phyloP scores from a whole-genome alignment of 2,329 filamentous ascomycete species.

The Exophiala xenobiotica region DNA sequence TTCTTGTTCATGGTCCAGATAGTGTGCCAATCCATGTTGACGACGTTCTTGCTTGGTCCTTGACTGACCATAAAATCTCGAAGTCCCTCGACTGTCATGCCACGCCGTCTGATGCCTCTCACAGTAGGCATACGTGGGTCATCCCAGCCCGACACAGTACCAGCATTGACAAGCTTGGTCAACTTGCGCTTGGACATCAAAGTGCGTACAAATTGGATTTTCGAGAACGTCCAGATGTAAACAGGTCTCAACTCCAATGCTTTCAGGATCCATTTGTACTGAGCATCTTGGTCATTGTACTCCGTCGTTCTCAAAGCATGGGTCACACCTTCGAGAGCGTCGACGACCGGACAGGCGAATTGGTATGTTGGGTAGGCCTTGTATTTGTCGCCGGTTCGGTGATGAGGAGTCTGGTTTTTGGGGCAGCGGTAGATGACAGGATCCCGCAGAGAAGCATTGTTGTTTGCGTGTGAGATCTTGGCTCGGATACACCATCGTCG shows the following conservation, averaged over 20 bases:
- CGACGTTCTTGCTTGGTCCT: slow-evolving; percentile 50
- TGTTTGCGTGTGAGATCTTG: slow-evolving; percentile 86
- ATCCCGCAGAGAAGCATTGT: slow-evolving; percentile 93
- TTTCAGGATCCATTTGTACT: slow-evolving; percentile 54
- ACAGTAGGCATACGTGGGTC: slow-evolving; percentile 54
- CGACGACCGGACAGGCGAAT: slow-evolving; percentile 64
- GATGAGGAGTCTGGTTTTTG: slow-evolving; percentile 62
- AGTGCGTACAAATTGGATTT: slow-evolving; percentile 53
- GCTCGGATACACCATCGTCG: slow-evolving; percentile 87
- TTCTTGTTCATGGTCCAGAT: slow-evolving; percentile 69
- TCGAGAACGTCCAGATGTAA: slow-evolving; percentile 53
- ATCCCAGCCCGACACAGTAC: slow-evolving; percentile 52
- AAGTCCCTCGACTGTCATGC: slow-evolving; percentile 50
- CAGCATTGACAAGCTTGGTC: slow-evolving; percentile 50
- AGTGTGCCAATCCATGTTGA: slow-evolving; percentile 51
- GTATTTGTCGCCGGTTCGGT: slow-evolving; percentile 63
- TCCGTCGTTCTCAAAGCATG: slow-evolving; percentile 66
- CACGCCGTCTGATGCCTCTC: slow-evolving; percentile 49
- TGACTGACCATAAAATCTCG: slow-evolving; percentile 53
- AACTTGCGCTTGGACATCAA: slow-evolving; percentile 53
- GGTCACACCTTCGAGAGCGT: slow-evolving; percentile 63
- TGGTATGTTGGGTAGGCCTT: slow-evolving; percentile 69
- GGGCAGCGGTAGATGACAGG: slow-evolving; percentile 92
- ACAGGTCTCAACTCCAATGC: slow-evolving; percentile 47
- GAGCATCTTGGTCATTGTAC: slow-evolving; percentile 53